phyloP scores from a whole-genome alignment of 495 filamentous ascomycete species.

The Xylaria sp. region DNA sequence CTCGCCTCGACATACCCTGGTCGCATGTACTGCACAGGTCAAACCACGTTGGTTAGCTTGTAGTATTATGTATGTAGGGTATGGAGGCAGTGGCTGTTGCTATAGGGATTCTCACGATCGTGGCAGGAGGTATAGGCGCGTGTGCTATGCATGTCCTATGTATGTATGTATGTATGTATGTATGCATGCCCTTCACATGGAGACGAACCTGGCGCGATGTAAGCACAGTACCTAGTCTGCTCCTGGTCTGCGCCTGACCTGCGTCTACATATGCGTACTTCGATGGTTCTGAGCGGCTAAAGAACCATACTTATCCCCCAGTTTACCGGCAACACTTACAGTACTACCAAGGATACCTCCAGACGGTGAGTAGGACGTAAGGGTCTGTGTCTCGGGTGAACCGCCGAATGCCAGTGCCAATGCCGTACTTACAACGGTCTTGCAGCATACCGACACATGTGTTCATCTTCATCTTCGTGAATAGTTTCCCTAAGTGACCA shows the following conservation, averaged over 20 bases:
- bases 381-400: background rate
- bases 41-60: background rate
- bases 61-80: no score
- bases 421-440: constrained; percentile 4
- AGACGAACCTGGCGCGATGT: background rate
- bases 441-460: constrained; percentile 5
- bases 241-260: background rate
- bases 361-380: constrained; percentile 5
- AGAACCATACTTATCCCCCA: background rate
- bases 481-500: constrained; percentile 14
- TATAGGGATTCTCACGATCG: constrained; percentile 13
- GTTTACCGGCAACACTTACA: background rate
- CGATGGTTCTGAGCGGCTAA: background rate
- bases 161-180: background rate
- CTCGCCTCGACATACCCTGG: background rate
- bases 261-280: no score
- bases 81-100: constrained; percentile 22
- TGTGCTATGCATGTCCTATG: background rate
- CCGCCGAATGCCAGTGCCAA: no score
- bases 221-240: background rate
- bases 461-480: background rate
- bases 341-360: background rate
- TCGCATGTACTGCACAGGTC: background rate
- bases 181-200: no score
- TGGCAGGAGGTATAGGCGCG: background rate